phyloP scores from a whole-genome alignment of 495 filamentous ascomycete species.

The Pyrenopolyporus hunteri region DNA sequence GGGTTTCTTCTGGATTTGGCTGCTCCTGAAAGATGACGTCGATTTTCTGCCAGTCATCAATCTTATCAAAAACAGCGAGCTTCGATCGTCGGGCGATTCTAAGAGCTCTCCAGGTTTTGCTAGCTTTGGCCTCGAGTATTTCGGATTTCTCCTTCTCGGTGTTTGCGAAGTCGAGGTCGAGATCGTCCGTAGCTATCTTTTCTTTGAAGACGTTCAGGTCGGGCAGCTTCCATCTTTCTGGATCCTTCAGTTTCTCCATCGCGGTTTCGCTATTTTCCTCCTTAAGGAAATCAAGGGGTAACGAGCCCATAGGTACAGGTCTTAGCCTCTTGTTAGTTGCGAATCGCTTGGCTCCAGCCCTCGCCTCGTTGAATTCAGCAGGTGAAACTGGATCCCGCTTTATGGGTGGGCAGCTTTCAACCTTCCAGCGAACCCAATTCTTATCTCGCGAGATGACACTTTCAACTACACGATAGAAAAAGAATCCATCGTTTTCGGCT shows the following conservation, averaged over 20 bases:
- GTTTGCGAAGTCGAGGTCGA: slow-evolving; percentile 82
- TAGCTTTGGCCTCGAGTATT: slow-evolving; percentile 71
- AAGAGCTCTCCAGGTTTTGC: slow-evolving; percentile 87
- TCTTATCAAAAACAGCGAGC: slow-evolving; percentile 79
- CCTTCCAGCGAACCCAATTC: slow-evolving; percentile 98
- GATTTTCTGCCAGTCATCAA: slow-evolving; percentile 78
- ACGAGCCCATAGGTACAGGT: slow-evolving; percentile 68
- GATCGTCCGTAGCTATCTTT: slow-evolving; percentile 71
- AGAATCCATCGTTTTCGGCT: slow-evolving; percentile 78
- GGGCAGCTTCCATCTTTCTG: slow-evolving; percentile 52
- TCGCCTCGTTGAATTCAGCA: slow-evolving; percentile 68
- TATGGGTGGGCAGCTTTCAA: slow-evolving; percentile 88
- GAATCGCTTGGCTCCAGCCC: slow-evolving; percentile 64
- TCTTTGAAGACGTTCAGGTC: slow-evolving; percentile 56
- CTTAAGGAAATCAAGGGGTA: slow-evolving; percentile 78
- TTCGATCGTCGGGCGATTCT: slow-evolving; percentile 75
- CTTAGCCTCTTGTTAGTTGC: slow-evolving; percentile 71
- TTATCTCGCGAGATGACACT: slow-evolving; percentile 94
- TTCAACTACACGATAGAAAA: slow-evolving; percentile 95
- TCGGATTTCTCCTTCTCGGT: slow-evolving; percentile 71
- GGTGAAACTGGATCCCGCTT: slow-evolving; percentile 71
- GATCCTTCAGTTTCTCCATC: slow-evolving; percentile 56
- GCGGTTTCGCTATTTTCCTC: slow-evolving; percentile 59
- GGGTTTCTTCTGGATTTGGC: slow-evolving; percentile 29
- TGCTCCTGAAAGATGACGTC: slow-evolving; percentile 57